Base-by-base conservation (phyloP, 1,284 basidiomycete species). In the Inonotus obliquus region DNA sequence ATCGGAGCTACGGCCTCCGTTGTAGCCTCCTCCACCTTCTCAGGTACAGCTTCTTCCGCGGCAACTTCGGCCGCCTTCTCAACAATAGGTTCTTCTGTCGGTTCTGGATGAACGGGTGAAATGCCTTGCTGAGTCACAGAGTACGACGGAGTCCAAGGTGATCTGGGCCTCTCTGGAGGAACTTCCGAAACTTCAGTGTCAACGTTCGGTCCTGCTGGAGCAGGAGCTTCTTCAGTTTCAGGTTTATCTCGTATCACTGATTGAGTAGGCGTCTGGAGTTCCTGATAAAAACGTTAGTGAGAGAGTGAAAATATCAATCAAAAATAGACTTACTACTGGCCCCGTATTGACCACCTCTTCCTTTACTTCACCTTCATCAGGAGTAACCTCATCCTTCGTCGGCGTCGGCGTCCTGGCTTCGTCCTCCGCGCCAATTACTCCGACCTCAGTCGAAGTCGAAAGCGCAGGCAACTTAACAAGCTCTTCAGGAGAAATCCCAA, bases 141-240 rank as follows among this genome's bases (percentile, higher is more conserved):
- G 56, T 62, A 62, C 9, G 60, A 62, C 25, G 60, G 54, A 1
- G 60, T 62, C 55, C 54, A 62, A 58, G 60, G 56, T 6, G 60
- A 61, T 25, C 49, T 61, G 21, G 27, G 59, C 17, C 59, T 55
- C 41, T 61, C 59, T 38, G 59, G 59, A 19, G 59, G 59, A 19
- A 44, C 23, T 2, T 60, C 58, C 7, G 53, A 14, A 17, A 49
- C 53, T 17, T 32, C 51, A 2, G 45, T 55, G 38, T 56, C 39
- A 13, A 49, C 47, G 37, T 23, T 41, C 9, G 56, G 7, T 6
- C 14, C 29, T 27, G 23, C 17, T 11, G 29, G 52, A 39, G 37
- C 17, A 55, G 21, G 14, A 14, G 17, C 52, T 32, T 55, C 54
- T n/a, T 38, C 37, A 2, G 37, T 19, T 37, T 55, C 23, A 49